Evolutionary conservation across 768 basidiomycete species (phyloP), one percentile per base, ranked within the genome.

Genomic region (Crepidotus variabilis): DNA sequence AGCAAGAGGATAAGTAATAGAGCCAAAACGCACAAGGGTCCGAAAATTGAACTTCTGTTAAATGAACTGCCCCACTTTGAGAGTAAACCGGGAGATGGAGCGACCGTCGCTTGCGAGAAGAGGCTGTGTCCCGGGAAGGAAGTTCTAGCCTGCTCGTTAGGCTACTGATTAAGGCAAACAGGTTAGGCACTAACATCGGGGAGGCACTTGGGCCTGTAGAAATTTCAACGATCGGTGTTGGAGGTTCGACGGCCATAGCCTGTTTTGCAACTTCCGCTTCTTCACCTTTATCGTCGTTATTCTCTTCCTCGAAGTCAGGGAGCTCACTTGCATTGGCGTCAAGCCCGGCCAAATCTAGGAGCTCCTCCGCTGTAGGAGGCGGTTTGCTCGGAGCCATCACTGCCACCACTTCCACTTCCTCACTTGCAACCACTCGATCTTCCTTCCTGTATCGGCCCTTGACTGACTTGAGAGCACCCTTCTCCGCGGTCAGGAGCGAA

Each of bases 301-400:
- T 58, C 43, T 74, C 76, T n/a, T 83, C 84, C 48, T 86, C 83
- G 59, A 82, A 88, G 59, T 86, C 85, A 7, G 81, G 72, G 22
- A 88, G 75, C 0, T 58, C 65, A 22, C 77, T 73, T 1, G 67
- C 74, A 28, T 67, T 45, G 11, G 39, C 52, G 18, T 53, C 46
- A 28, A 39, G 39, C 35, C 39, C 39, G 18, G 39, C 13, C 14
- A 43, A 20, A 16, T 20, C 11, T 2, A 43, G 18, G 18, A 43
- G 39, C 13, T 54, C 47, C 32, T 20, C 23, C 5, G 47, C 23
- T 1, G n/a, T 33, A 16, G 50, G 43, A 21, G 43, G 11, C 24
- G 24, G 10, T 49, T 47, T 45, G 6, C 39, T 13, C 48, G 57
- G 57, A 21, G 60, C 57, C 8, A 43, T 32, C 2, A 50, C 49